A percentile compares a stretch with the other conserved stretches of the same genome.
These are phyloP conservation scores for Hydnomerulius pinastri DNA, from an alignment of 768 basidiomycete genomes.

Conservation along the genomic window DNA sequence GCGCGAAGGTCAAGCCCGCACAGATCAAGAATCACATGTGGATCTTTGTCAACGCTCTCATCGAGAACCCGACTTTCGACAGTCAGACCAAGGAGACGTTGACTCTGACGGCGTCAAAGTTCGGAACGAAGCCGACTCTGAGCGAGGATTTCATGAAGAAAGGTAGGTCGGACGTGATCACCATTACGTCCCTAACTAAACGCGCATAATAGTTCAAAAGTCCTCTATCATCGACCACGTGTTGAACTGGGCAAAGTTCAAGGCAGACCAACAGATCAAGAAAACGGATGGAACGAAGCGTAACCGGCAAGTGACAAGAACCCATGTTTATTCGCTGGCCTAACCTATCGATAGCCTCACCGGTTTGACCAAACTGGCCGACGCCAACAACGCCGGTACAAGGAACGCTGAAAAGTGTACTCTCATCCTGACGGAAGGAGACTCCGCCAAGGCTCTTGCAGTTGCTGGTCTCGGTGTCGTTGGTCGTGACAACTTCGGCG, in stretches of 20 bases:
- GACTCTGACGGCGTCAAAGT: conserved; percentile 84
- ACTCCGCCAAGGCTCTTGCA: conserved; percentile 96
- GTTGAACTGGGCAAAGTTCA: conserved; percentile 95
- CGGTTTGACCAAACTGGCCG: conserved; percentile 90
- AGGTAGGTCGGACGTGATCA: conserved; percentile 59
- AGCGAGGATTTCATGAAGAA: conserved; percentile 97
- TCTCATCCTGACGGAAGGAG: conserved; percentile 97
- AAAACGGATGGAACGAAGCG: conserved; percentile 94
- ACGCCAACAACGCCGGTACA: conserved; percentile 97
- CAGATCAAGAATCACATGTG: conserved; percentile 99
- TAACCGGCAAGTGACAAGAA: conserved; percentile 57
- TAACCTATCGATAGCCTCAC: conserved; percentile 59
- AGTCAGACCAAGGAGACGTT: conserved; percentile 98
- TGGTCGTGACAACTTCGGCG: conserved; percentile 95
- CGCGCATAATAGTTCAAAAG: conserved; percentile 65
- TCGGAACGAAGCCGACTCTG: conserved; percentile 81
- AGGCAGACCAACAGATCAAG: conserved; percentile 94
- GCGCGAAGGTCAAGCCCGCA: conserved; percentile 86
- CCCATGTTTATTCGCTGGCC: background rate
- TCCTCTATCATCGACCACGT: conserved; percentile 90
- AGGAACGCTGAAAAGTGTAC: conserved; percentile 81
- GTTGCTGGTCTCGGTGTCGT: conserved; percentile 94
- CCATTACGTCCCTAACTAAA: conserved; percentile 7
- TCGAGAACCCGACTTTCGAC: conserved; percentile 98
- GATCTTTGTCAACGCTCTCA: conserved; percentile 94